Conservation (phyloP, 2,329 filamentous ascomycete species). For the Aspergillus sp. region DNA sequence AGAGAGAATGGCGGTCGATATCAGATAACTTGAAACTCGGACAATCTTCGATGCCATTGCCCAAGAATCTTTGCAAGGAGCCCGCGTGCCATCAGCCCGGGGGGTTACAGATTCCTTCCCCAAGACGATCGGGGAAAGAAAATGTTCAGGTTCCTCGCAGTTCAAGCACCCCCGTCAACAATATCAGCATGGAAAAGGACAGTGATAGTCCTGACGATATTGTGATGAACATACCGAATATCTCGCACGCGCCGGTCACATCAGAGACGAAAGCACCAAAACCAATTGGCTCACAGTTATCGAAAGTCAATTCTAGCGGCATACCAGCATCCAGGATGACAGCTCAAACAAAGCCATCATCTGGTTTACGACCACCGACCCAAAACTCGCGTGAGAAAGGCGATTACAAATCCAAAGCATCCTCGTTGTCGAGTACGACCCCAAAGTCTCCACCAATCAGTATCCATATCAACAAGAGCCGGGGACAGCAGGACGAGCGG, state of each 20-base stretch:
- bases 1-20: slow-evolving; percentile 23
- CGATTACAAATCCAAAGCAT: slow-evolving; percentile 12
- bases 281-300: slow-evolving; percentile 8
- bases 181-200: not conserved
- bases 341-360: slow-evolving; percentile 19
- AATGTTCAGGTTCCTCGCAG: slow-evolving; percentile 11
- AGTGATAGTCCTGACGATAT: slow-evolving; percentile 20
- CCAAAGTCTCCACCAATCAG: slow-evolving; percentile 2
- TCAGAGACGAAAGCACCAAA: slow-evolving; percentile 16
- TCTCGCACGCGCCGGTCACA: slow-evolving; percentile 33
- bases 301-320: not conserved
- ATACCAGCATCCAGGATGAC: slow-evolving; percentile 10
- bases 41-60: slow-evolving; percentile 27
- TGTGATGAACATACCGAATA: slow-evolving; percentile 35
- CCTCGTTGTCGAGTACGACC: slow-evolving; percentile 10
- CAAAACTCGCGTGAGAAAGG: slow-evolving; percentile 17
- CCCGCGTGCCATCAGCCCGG: slow-evolving; percentile 10
- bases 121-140: slow-evolving; percentile 16
- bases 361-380: slow-evolving; percentile 18
- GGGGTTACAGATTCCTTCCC: slow-evolving; percentile 9
- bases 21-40: slow-evolving; percentile 28
- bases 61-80: slow-evolving; percentile 18
- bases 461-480: slow-evolving; percentile 9
- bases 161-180: slow-evolving; percentile 3
- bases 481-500: slow-evolving; percentile 4